Base-by-base conservation (phyloP, 495 filamentous ascomycete species). In the Xylaria cubensis region DNA sequence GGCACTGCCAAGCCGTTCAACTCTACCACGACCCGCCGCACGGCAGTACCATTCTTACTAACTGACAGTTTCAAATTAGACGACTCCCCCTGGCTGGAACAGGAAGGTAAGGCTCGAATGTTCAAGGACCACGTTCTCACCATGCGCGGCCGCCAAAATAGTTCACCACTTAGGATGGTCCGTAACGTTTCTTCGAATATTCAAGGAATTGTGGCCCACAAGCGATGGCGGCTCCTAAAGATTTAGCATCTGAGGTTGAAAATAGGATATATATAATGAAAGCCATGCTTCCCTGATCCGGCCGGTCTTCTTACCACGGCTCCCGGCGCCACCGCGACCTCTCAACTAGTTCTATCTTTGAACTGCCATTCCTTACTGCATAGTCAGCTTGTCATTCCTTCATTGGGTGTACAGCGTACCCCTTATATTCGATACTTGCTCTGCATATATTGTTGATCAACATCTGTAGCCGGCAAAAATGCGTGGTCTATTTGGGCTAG, bases 401-500 rank as follows among this genome's bases (percentile, higher is more conserved):
- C 13, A 10, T 21, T 13, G 58, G 58, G 68, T n/a, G 68, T 64
- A 63, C 46, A 15, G 68, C 29, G 58, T 63, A 64, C 42, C 68
- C 68, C 46, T 70, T 63, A 34, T 64, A 48, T 63, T 63, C 42
- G 24, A 63, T 41, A 53, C 24, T 44, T 41, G 24, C 48, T 39
- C 48, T 62, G 13, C 41, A 59, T 8, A 63, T 56, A 41, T 64
- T 56, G 46, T 71, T 64, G 62, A 44, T 53, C 39, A 64, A 71
- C 59, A 17, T 44, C 34, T 56, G 29, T 56, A 42, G 26, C 39
- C 34, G 29, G 50, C 59, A 17, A 42, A 29, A 44, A 71, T 71
- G 69, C 69, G 69, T 46, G 72, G 66, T 21, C 64, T 78, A 58
- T 72, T 80, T 67, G 75, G 76, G 65, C 64, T 80, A 17, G 77